Conservation (phyloP, 768 basidiomycete genomes). For the Royoungia palumana region DNA sequence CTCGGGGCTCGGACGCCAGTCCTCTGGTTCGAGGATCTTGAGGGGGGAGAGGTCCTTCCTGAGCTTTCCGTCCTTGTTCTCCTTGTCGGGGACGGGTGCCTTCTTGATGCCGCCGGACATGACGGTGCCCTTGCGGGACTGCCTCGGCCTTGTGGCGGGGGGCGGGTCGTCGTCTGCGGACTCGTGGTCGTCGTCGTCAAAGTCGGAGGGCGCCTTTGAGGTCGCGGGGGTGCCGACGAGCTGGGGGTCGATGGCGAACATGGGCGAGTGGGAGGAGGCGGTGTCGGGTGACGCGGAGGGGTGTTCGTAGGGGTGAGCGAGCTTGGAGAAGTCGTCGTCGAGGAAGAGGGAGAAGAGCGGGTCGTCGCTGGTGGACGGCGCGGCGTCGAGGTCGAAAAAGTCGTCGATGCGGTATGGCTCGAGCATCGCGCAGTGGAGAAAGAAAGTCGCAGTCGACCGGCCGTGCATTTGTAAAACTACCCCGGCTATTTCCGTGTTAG, state of each 20-base stretch:
- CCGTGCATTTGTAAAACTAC: neutral
- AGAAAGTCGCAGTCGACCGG: neutral
- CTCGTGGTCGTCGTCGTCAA: slow-evolving; percentile 39
- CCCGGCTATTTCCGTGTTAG: slow-evolving; percentile 16
- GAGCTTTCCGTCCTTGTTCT: slow-evolving; percentile 20
- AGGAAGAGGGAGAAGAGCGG: slow-evolving; percentile 45
- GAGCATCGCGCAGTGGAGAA: slow-evolving; percentile 12
- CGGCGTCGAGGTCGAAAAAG: slow-evolving; percentile 65
- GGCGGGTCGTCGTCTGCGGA: slow-evolving; percentile 28
- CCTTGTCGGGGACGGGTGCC: slow-evolving; percentile 40
- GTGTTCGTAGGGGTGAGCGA: slow-evolving; percentile 27
- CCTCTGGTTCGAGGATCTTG: slow-evolving; percentile 45
- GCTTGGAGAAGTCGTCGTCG: slow-evolving; percentile 39
- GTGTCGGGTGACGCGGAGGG: slow-evolving; percentile 28
- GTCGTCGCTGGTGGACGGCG: slow-evolving; percentile 28
- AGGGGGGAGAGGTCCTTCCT: slow-evolving; percentile 30
- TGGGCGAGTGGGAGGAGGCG: slow-evolving; percentile 24
- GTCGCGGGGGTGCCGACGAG: slow-evolving; percentile 65
- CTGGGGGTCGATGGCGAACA: slow-evolving; percentile 67
- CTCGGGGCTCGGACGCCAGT: slow-evolving; percentile 86
- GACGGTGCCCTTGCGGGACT: slow-evolving; percentile 63
- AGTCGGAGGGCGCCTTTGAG: slow-evolving; percentile 41
- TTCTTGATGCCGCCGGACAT: slow-evolving; percentile 73
- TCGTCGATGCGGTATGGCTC: slow-evolving; percentile 44
- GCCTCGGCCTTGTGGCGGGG: slow-evolving; percentile 39